These are phyloP conservation scores for Pseudogymnoascus sp. DNA, from an alignment of 2,329 filamentous ascomycete species.

Conservation along the genomic window DNA sequence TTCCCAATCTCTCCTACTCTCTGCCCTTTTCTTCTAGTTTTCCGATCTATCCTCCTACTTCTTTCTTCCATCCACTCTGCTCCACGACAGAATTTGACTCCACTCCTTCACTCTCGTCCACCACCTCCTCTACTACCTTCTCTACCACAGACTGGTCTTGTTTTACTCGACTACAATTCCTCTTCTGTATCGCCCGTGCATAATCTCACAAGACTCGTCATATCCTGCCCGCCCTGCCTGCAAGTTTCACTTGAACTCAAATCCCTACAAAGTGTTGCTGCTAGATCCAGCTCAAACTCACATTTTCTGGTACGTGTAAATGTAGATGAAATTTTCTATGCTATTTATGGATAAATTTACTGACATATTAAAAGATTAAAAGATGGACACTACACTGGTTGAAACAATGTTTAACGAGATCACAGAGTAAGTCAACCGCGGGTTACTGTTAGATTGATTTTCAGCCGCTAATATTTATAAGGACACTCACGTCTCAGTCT, in stretches of 20 bases:
- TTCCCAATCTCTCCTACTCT: background rate
- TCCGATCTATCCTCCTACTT: background rate
- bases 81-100: background rate
- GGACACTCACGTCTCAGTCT: background rate
- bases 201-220: too few species aligned
- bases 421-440: background rate
- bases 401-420: fast-evolving
- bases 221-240: too few species aligned
- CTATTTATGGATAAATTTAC: background rate
- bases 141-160: background rate
- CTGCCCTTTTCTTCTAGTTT: background rate
- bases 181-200: background rate
- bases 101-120: background rate
- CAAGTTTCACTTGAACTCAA: background rate
- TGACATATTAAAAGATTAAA: background rate
- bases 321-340: background rate
- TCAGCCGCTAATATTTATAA: background rate
- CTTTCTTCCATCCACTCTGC: background rate
- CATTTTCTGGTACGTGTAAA: background rate
- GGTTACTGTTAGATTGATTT: background rate
- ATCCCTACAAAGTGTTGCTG: background rate
- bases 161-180: too few species aligned
- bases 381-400: background rate
- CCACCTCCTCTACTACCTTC: background rate
- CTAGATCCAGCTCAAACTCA: background rate